Conservation (phyloP, 192 early-diverging fungal species). For the Entomortierella parvispora region DNA sequence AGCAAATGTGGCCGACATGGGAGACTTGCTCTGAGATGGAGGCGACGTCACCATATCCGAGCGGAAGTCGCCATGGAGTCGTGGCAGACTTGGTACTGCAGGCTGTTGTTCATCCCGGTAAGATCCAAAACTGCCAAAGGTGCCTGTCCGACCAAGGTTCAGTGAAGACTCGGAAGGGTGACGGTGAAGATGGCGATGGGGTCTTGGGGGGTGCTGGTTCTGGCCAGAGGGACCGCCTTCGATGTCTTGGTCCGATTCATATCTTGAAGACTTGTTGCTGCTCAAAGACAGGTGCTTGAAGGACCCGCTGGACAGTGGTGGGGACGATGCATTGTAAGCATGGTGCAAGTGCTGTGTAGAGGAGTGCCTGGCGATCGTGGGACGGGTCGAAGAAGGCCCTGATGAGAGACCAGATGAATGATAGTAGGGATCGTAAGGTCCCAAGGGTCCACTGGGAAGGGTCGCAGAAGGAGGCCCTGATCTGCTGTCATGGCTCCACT, state of each 20-base stretch:
- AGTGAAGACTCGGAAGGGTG: conserved; percentile 45
- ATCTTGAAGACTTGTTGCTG: conserved; percentile 9
- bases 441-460: conserved; percentile 12
- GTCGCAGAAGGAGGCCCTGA: background rate
- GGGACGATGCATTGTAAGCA: conserved; percentile 30
- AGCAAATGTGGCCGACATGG: conserved; percentile 1
- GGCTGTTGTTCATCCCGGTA: conserved; percentile 12
- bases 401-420: conserved; percentile 1
- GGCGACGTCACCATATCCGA: conserved; percentile 23
- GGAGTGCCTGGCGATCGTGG: conserved; percentile 25
- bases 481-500: background rate
- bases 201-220: background rate
- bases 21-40: conserved; percentile 12
- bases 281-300: conserved; percentile 22
- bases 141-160: conserved; percentile 18
- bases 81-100: conserved; percentile 3
- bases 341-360: conserved; percentile 40
- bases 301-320: conserved; percentile 25
- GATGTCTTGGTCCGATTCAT: conserved; percentile 32
- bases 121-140: conserved; percentile 1
- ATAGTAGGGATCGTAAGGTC: conserved; percentile 3
- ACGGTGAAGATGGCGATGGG: conserved; percentile 38
- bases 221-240: background rate
- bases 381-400: conserved; percentile 8
- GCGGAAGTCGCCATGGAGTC: conserved; percentile 15